Evolutionary conservation across 2,329 filamentous ascomycete species (phyloP), one percentile per base, ranked within the genome.

Genomic region (Hypoxylon sp.): DNA sequence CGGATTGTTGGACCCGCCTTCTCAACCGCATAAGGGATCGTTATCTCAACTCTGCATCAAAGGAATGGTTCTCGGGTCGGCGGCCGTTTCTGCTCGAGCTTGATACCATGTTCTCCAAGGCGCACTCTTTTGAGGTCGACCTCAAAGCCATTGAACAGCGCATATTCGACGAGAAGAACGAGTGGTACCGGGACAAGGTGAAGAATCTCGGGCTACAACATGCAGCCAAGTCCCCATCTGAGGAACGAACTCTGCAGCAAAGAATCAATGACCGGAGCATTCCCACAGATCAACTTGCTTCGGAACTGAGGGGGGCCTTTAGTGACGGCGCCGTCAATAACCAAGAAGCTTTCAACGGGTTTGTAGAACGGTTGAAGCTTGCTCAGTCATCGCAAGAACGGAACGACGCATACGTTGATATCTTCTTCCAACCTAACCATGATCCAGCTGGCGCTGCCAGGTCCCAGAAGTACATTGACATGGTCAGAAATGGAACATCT

Each of bases 11-110:
- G 75, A 74, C 74, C 18, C 78, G 81, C 56, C 74, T 85, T 3
- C 71, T 87, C 42, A 80, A 83, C 32, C 78, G 78, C 32, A 78
- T 87, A 72, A 73, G 78, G 57, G 74, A 76, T 53, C 78, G 79
- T 40, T 83, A 81, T 64, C 70, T 79, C 14, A 73, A 77, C 40
- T 71, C 74, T 5, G 68, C 74, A 11, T 73, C 73, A 14, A 72
- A 77, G 70, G 83, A 85, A 71, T 88, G 86, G 86, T 87, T 87
- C 72, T 78, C 81, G 2, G 79, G 80, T 46, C 78, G 84, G 30
- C 78, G 77, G 28, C 76, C 77, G 6, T 86, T 88, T 62, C 75
- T 86, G 20, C 77, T 80, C 54, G 83, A 84, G 57, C 78, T 88
- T 9, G 82, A 84, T 64, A 74, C 74, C 46, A 71, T 86, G 46